These are phyloP conservation scores for Fusarium sp. DNA, from an alignment of 2,329 filamentous ascomycete genomes.

Conservation along the genomic window DNA sequence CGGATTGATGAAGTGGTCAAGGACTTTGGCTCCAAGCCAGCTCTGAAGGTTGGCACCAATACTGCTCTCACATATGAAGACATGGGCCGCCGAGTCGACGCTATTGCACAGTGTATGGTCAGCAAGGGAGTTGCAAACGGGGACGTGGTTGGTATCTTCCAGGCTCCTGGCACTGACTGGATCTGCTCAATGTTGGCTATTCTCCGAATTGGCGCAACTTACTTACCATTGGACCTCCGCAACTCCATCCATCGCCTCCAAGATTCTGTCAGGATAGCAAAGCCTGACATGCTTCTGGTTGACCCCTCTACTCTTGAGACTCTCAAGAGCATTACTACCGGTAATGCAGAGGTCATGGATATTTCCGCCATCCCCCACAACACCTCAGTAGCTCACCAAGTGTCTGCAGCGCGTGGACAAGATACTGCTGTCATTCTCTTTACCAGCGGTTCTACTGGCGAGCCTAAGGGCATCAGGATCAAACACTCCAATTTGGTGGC, in stretches of 20 bases:
- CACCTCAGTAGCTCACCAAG: too few species aligned
- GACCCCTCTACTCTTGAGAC: background rate
- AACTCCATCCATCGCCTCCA: background rate
- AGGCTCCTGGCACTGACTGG: background rate
- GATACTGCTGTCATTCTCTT: conserved; percentile 6
- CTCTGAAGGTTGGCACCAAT: background rate
- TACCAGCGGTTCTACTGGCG: conserved; percentile 24
- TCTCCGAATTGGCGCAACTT: background rate
- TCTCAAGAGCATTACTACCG: background rate
- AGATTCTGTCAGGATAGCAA: background rate
- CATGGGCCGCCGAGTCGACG: background rate
- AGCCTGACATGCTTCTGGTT: background rate
- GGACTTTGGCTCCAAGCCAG: background rate
- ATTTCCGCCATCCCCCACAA: background rate
- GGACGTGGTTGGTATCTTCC: background rate
- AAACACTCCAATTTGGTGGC: background rate
- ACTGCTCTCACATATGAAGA: background rate
- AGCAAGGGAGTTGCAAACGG: background rate
- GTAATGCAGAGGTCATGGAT: background rate
- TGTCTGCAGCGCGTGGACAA: background rate
- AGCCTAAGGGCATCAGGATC: conserved; percentile 15
- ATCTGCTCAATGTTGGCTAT: background rate
- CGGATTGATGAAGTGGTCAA: background rate
- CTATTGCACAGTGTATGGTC: background rate
- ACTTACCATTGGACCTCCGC: background rate